Evolutionary conservation across 345 rosid genomes (phyloP), one percentile per base, ranked within the genome.

Genomic region (Murraya paniculata): DNA sequence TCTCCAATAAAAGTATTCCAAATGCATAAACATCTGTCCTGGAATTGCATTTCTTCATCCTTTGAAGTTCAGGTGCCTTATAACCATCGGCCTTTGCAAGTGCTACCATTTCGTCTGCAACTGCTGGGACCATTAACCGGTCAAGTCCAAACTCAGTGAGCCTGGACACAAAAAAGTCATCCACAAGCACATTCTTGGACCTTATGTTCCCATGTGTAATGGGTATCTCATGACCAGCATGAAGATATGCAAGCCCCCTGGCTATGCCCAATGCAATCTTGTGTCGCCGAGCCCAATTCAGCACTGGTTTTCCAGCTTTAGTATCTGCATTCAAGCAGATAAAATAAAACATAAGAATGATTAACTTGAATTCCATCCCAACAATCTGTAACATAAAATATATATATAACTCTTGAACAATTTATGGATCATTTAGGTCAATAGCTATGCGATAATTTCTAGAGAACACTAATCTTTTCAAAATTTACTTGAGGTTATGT

Each of bases 211-310:
- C 99, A 48, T 96, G 97, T 28, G 97, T 94, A 59, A 93, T 84
- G 16, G 98, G 97, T 62, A 78, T 80, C 81, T 93, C 99, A 59
- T 89, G 88, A 64, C 97, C 92, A 0, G 88, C 84, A 75, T 96
- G 98, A 65, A 96, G 98, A 87, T 94, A 87, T 67, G 97, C 86
- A 27, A 96, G 87, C 71, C 99, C 99, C 78, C 90, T 88, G 41
- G 99, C 99, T 69, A 96, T 85, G 14, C 97, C 93, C 64, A 94
- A 85, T 16, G 97, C 98, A 74, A 96, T 90, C 90, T 88, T 96
- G 89, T 96, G 99, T 39, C 99, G 86, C 82, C 97, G 91, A 8
- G 98, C 95, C 99, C 99, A 96, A 80, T 88, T 96, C 78, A 96
- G 77, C 67, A 85, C 82, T 27, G 95, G 98, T 79, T 88, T 96